Conservation (phyloP, 2,329 filamentous ascomycete genomes). For the Paraphoma sp. region DNA sequence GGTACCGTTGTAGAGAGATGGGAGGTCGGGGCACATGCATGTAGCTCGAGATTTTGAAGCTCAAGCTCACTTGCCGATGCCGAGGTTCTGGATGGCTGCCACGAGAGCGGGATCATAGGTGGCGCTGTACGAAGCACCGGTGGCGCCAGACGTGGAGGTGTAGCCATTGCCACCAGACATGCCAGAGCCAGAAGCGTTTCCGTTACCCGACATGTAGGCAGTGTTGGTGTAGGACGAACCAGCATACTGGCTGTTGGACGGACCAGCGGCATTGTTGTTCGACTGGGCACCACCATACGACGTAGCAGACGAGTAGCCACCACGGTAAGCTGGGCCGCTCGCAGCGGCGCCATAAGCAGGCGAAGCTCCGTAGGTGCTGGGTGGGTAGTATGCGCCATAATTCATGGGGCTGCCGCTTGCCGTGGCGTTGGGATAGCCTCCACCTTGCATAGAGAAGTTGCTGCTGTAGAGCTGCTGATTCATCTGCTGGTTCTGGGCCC, state of each 20-base stretch:
- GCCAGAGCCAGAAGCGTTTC: background rate
- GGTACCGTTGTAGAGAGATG: background rate
- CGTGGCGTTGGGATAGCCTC: slow-evolving; percentile 26
- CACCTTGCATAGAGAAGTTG: slow-evolving; percentile 17
- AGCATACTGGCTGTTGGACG: slow-evolving; percentile 22
- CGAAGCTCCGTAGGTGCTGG: slow-evolving; percentile 28
- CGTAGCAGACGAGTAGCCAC: slow-evolving; percentile 23
- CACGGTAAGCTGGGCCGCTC: slow-evolving; percentile 28
- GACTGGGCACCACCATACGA: slow-evolving; percentile 16
- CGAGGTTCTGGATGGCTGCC: slow-evolving; percentile 34
- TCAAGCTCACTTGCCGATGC: slow-evolving; percentile 24
- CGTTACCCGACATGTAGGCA: slow-evolving; percentile 10
- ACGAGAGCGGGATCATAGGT: slow-evolving; percentile 20
- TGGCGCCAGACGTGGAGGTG: slow-evolving; percentile 12
- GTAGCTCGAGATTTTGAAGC: no score
- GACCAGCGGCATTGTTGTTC: slow-evolving; percentile 20
- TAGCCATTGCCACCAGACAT: slow-evolving; percentile 9
- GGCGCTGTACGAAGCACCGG: slow-evolving; percentile 17
- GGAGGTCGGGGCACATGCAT: background rate
- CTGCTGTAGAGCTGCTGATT: slow-evolving; percentile 25
- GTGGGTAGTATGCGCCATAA: slow-evolving; percentile 39
- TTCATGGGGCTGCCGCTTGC: slow-evolving; percentile 41
- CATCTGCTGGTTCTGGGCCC: slow-evolving; percentile 31
- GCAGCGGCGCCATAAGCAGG: slow-evolving; percentile 28
- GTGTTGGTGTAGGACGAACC: slow-evolving; percentile 10